A percentile compares a stretch with the other conserved stretches of the same genome.
phyloP scores from a whole-genome alignment of 2,329 filamentous ascomycete genomes.

The Colletotrichum australisinense region DNA sequence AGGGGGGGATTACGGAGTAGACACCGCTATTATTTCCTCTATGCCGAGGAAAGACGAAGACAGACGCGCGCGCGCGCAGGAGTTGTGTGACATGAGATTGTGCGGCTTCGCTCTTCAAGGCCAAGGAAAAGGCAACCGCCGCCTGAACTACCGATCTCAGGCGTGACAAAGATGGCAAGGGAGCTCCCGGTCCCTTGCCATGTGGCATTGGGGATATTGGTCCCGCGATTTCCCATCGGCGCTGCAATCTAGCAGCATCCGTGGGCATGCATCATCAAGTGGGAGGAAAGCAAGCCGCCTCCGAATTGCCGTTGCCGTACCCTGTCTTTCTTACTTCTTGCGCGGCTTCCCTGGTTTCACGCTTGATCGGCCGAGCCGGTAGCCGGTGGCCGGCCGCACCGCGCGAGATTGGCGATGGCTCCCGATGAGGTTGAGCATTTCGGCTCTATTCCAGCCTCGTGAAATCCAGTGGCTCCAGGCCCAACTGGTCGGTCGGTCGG shows the following conservation, averaged over 20 bases:
- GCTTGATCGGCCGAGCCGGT: constrained; percentile 19
- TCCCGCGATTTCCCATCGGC: constrained; percentile 3
- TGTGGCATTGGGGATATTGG: constrained; percentile 25
- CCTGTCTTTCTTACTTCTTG: not conserved
- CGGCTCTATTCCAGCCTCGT: no score
- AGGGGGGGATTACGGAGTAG: not conserved
- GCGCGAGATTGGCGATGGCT: not conserved
- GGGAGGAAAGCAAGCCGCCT: not conserved
- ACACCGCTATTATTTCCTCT: not conserved
- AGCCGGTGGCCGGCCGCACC: not conserved
- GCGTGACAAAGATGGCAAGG: constrained; percentile 17
- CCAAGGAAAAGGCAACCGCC: not conserved
- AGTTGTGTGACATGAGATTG: not conserved
- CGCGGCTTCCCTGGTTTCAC: not conserved
- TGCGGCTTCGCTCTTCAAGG: not conserved
- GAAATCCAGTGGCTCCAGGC: not conserved
- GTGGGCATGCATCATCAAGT: constrained; percentile 1
- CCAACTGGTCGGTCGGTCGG: not conserved
- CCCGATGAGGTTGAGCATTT: not conserved
- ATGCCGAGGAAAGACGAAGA: not conserved
- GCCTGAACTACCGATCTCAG: constrained; percentile 8
- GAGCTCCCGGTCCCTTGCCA: constrained; percentile 19
- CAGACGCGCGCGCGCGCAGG: not conserved
- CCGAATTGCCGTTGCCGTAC: not conserved
- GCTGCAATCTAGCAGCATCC: constrained; percentile 1